A percentile compares a stretch with the other conserved stretches of the same genome.
Evolutionary conservation across 2,329 filamentous ascomycete species (phyloP).

Genomic region (Penicillium psychrosexuale): DNA sequence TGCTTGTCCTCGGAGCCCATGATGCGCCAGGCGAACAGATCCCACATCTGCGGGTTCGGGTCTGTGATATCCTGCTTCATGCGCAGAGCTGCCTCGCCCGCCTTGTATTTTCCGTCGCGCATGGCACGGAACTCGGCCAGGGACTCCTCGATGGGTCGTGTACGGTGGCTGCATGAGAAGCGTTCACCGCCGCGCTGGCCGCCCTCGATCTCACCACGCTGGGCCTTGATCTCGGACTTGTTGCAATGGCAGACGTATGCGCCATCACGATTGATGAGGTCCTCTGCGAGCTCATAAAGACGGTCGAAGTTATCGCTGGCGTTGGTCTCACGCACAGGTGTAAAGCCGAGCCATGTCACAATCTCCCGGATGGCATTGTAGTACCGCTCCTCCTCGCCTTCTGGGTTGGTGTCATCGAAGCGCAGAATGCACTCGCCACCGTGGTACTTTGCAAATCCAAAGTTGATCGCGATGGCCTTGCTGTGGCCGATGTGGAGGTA

Average conservation of each 20-base stretch:
- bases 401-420: slow-evolving; percentile 94
- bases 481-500: slow-evolving; percentile 91
- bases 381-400: slow-evolving; percentile 86
- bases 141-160: slow-evolving; percentile 71
- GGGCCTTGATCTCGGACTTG: slow-evolving; percentile 78
- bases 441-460: slow-evolving; percentile 85
- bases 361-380: slow-evolving; percentile 87
- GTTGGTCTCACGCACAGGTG: slow-evolving; percentile 74
- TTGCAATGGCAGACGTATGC: slow-evolving; percentile 82
- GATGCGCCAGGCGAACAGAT: slow-evolving; percentile 85
- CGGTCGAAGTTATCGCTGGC: slow-evolving; percentile 86
- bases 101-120: slow-evolving; percentile 86
- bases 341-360: slow-evolving; percentile 79
- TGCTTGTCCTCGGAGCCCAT: slow-evolving; percentile 55
- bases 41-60: slow-evolving; percentile 95
- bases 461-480: slow-evolving; percentile 95
- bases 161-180: slow-evolving; percentile 77
- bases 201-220: slow-evolving; percentile 73
- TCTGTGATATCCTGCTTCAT: slow-evolving; percentile 88
- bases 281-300: slow-evolving; percentile 84
- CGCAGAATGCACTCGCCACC: slow-evolving; percentile 73
- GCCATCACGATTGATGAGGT: slow-evolving; percentile 68
- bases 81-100: slow-evolving; percentile 76
- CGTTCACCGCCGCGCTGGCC: slow-evolving; percentile 61
- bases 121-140: slow-evolving; percentile 82